These are phyloP conservation scores for Ophiorrhiza pumila DNA, from an alignment of 257 asterid genomes.

Conservation along the genomic window DNA sequence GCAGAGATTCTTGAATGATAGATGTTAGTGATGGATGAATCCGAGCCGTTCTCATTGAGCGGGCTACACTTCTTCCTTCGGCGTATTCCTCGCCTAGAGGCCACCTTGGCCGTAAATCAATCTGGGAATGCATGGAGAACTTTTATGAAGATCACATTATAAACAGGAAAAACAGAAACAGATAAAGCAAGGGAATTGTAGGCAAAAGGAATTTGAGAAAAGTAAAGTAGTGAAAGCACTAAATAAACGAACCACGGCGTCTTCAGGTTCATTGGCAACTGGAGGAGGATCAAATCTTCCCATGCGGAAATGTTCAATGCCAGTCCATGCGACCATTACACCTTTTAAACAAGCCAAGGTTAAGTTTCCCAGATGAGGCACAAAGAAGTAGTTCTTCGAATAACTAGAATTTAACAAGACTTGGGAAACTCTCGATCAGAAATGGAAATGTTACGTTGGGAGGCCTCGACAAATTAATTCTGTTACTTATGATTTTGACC, in stretches of 20 bases:
- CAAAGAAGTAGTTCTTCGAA: not conserved
- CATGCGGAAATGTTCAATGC: conserved; percentile 82
- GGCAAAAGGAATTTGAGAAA: not conserved
- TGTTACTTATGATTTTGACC: not conserved
- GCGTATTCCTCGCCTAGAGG: conserved; percentile 88
- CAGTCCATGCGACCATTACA: conserved; percentile 97
- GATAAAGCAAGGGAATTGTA: too few species aligned
- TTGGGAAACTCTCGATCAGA: not conserved
- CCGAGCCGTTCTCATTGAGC: conserved; percentile 73
- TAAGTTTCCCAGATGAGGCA: conserved; percentile 6
- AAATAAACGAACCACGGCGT: conserved; percentile 62
- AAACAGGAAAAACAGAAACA: not conserved
- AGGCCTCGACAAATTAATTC: not conserved
- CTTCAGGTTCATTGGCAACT: conserved; percentile 78
- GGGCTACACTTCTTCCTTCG: conserved; percentile 89
- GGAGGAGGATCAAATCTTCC: conserved; percentile 98
- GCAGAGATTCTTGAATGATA: conserved; percentile 60
- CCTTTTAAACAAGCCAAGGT: conserved; percentile 38
- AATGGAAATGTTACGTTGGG: not conserved
- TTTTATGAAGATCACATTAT: not conserved
- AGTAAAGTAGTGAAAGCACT: not conserved
- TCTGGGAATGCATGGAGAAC: conserved; percentile 41
- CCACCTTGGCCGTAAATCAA: conserved; percentile 96
- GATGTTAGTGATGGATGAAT: conserved; percentile 95
- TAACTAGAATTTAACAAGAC: conserved; percentile 6